A percentile compares a stretch with the other conserved stretches of the same genome.
Evolutionary conservation across 176 grass and related monocot species (phyloP).

Genomic region (Dendrocalamus sinicus): DNA sequence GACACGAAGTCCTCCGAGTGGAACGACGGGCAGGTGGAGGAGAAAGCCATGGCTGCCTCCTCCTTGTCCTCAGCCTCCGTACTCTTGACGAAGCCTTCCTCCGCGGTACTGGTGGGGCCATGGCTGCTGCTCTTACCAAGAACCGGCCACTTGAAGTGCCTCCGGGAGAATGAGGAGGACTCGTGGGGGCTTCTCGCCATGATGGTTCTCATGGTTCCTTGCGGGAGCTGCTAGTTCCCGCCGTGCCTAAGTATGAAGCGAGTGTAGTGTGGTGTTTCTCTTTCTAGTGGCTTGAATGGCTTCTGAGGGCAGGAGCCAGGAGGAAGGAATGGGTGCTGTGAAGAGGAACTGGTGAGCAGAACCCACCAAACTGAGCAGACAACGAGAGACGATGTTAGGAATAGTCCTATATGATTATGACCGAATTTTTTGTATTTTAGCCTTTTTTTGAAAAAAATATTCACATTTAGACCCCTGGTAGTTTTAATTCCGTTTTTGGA

Average conservation of each 20-base stretch:
- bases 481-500: no score
- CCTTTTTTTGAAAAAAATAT: no score
- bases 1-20: slow-evolving; percentile 62
- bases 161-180: slow-evolving; percentile 84
- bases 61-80: slow-evolving; percentile 54
- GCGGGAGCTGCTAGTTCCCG: background rate
- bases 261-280: background rate
- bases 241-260: background rate
- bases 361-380: slow-evolving; percentile 53
- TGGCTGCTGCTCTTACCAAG: slow-evolving; percentile 60
- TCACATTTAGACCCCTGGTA: no score
- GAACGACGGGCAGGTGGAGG: slow-evolving; percentile 55
- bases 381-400: no score
- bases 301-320: background rate
- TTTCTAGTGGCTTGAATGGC: background rate
- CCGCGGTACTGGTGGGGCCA: slow-evolving; percentile 21
- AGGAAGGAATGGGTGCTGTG: slow-evolving; percentile 27
- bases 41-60: slow-evolving; percentile 57
- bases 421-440: no score
- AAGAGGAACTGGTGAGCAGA: slow-evolving; percentile 48
- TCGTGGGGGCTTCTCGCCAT: slow-evolving; percentile 82
- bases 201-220: slow-evolving; percentile 78
- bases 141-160: slow-evolving; percentile 90
- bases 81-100: slow-evolving; percentile 42
- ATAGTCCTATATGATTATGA: no score